A percentile compares a stretch with the other conserved stretches of the same genome.
Conservation (phyloP, 2,329 filamentous ascomycete genomes). For the Ophiostoma himal-ulmi region DNA sequence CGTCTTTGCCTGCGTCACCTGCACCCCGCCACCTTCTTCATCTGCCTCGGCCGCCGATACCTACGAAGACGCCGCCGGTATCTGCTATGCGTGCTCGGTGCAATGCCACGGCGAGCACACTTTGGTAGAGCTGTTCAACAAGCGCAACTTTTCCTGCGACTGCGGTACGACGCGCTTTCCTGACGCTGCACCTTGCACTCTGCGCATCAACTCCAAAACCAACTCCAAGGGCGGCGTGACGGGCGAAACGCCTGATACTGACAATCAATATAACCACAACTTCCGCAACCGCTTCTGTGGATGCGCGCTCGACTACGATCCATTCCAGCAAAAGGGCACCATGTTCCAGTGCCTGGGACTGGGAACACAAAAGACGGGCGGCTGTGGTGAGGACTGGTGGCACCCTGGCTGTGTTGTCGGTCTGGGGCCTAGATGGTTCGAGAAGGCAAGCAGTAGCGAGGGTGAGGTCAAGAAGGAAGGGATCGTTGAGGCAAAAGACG, state of each 20-base stretch:
- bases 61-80: slow-evolving; percentile 63
- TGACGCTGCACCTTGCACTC: slow-evolving; percentile 62
- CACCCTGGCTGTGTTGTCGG: slow-evolving; percentile 89
- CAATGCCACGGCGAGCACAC: slow-evolving; percentile 94
- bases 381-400: slow-evolving; percentile 97
- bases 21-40: slow-evolving; percentile 70
- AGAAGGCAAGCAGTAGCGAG: slow-evolving; percentile 35
- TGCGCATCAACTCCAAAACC: slow-evolving; percentile 67
- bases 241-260: slow-evolving; percentile 63
- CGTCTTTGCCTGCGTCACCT: slow-evolving; percentile 89
- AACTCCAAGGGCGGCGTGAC: slow-evolving; percentile 71
- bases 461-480: background rate
- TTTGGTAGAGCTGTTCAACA: slow-evolving; percentile 91
- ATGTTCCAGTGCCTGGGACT: slow-evolving; percentile 97
- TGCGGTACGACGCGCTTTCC: slow-evolving; percentile 82
- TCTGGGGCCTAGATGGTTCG: slow-evolving; percentile 66
- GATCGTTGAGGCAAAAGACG: background rate
- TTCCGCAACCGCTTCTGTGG: slow-evolving; percentile 90
- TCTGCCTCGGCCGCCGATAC: slow-evolving; percentile 39
- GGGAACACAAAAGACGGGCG: slow-evolving; percentile 71
- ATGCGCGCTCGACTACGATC: slow-evolving; percentile 81
- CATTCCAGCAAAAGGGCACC: slow-evolving; percentile 83
- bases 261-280: slow-evolving; percentile 93
- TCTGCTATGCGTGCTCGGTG: slow-evolving; percentile 96
- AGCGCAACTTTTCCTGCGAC: slow-evolving; percentile 93